Evolutionary conservation across 2,329 filamentous ascomycete genomes (phyloP).

Genomic region (Hymenoscyphus fraxineus): DNA sequence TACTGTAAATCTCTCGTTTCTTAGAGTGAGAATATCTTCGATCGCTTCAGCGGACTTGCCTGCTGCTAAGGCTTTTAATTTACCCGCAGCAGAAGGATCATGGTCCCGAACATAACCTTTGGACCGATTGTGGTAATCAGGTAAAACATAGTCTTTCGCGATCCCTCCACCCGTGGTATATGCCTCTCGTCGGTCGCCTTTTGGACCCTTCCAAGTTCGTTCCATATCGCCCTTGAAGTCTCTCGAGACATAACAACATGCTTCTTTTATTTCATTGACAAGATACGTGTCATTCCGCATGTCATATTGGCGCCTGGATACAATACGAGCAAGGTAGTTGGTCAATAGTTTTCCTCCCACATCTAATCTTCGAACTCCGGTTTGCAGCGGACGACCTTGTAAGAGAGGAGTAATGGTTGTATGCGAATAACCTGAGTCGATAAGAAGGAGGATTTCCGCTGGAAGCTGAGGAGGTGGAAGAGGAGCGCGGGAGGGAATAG

Average conservation of each 20-base stretch:
- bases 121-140: constrained; percentile 62
- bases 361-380: constrained; percentile 78
- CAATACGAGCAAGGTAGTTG: constrained; percentile 84
- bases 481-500: constrained; percentile 49
- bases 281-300: constrained; percentile 92
- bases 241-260: constrained; percentile 74
- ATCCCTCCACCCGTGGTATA: constrained; percentile 53
- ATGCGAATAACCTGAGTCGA: constrained; percentile 91
- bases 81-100: constrained; percentile 61
- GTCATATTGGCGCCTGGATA: constrained; percentile 89
- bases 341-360: constrained; percentile 91
- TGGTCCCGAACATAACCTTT: constrained; percentile 74
- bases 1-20: constrained; percentile 87
- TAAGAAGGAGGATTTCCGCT: constrained; percentile 77
- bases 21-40: constrained; percentile 81
- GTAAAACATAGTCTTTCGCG: constrained; percentile 86
- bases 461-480: constrained; percentile 46
- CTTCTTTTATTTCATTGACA: constrained; percentile 94
- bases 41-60: constrained; percentile 42
- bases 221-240: constrained; percentile 79
- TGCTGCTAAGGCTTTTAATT: constrained; percentile 42
- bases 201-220: constrained; percentile 74
- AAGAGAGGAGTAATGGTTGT: constrained; percentile 87
- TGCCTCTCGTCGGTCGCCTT: constrained; percentile 50
- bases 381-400: constrained; percentile 73